Evolutionary conservation across 2,329 filamentous ascomycete species (phyloP).

Genomic region (Cladosporium velox): DNA sequence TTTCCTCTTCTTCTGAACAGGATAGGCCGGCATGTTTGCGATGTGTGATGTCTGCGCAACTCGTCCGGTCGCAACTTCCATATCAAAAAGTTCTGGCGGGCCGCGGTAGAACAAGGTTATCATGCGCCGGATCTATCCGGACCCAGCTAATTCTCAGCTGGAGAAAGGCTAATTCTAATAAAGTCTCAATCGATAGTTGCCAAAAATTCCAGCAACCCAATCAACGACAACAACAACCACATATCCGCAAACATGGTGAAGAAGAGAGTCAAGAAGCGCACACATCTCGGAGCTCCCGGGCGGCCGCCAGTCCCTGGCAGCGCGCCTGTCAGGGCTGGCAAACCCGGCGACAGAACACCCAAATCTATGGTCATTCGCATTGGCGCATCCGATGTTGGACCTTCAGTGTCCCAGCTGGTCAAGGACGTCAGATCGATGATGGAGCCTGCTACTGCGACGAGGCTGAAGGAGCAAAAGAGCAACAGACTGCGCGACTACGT

Average conservation of each 20-base stretch:
- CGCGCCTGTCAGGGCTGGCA: constrained; percentile 53
- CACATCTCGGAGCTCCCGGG: constrained; percentile 70
- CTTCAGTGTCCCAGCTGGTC: constrained; percentile 87
- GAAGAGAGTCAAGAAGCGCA: constrained; percentile 82
- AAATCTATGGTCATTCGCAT: constrained; percentile 99
- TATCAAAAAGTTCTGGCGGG: background rate
- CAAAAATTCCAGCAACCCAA: constrained; percentile 11
- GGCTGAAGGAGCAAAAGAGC: constrained; percentile 83
- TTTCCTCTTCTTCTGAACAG: constrained; percentile 47
- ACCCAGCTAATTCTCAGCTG: constrained; percentile 5
- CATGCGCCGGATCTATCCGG: constrained; percentile 18
- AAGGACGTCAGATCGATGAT: constrained; percentile 90
- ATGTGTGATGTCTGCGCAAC: background rate
- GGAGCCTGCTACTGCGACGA: constrained; percentile 89
- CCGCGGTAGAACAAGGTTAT: constrained; percentile 10
- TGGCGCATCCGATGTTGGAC: constrained; percentile 88
- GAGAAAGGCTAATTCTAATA: constrained; percentile 7
- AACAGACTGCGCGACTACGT: constrained; percentile 92
- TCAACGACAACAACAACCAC: constrained; percentile 5
- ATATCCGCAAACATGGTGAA: constrained; percentile 62
- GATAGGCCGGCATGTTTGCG: constrained; percentile 40
- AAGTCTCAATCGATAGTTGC: constrained; percentile 8
- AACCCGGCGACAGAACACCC: constrained; percentile 67
- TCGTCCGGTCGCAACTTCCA: background rate
- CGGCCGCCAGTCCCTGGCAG: constrained; percentile 54